These are phyloP conservation scores for Coprinopsis marcescibilis DNA, from an alignment of 768 basidiomycete species.

Conservation along the genomic window DNA sequence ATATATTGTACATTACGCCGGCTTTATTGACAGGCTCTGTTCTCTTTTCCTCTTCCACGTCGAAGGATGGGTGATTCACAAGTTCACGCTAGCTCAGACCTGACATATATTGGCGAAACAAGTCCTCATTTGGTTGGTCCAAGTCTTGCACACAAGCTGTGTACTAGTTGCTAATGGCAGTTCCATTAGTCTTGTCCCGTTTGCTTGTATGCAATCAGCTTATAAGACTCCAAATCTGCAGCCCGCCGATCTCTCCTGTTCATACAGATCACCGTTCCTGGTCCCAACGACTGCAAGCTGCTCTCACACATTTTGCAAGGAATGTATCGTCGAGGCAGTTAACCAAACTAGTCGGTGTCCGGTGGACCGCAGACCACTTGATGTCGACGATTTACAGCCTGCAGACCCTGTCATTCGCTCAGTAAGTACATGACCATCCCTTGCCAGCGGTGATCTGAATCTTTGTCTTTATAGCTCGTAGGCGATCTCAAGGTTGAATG, in stretches of 20 bases:
- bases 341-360: conserved; percentile 68
- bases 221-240: too few relatives aligned
- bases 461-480: conserved; percentile 49
- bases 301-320: conserved; percentile 77
- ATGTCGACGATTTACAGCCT: conserved; percentile 46
- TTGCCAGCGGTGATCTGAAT: not conserved
- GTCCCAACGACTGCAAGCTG: conserved; percentile 76
- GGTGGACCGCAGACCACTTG: conserved; percentile 69
- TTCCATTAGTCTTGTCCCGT: too few relatives aligned
- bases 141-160: not conserved
- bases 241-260: conserved; percentile 12
- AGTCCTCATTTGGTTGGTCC: not conserved
- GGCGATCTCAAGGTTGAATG: conserved; percentile 78
- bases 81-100: not conserved
- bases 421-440: conserved; percentile 37
- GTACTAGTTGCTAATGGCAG: not conserved
- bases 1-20: too few relatives aligned
- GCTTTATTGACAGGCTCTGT: too few relatives aligned
- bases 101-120: conserved; percentile 2
- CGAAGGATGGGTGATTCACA: not conserved
- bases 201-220: too few relatives aligned
- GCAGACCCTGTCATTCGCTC: conserved; percentile 72
- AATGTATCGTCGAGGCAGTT: conserved; percentile 71
- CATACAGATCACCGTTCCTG: conserved; percentile 57
- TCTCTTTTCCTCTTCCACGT: too few relatives aligned